phyloP scores from a whole-genome alignment of 2,329 filamentous ascomycete genomes.

The Teratosphaeriaceae sp. region DNA sequence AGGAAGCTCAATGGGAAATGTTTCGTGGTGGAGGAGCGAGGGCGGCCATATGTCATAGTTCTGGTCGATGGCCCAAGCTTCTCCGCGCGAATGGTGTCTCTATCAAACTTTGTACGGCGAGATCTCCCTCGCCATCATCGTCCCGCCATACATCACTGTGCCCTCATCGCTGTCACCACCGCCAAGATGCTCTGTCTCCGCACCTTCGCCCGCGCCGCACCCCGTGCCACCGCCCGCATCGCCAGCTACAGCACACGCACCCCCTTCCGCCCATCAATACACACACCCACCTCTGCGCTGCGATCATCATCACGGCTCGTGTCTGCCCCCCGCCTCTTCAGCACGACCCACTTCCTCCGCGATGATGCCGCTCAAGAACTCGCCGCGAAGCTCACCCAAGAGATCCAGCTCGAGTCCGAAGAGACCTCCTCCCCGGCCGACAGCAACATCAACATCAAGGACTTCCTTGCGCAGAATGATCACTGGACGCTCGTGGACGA shows the following conservation, averaged over 20 bases:
- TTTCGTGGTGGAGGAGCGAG: too few relatives aligned
- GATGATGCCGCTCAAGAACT: constrained; percentile 67
- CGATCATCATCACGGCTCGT: constrained; percentile 38
- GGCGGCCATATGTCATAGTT: background rate
- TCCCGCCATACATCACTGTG: too few relatives aligned
- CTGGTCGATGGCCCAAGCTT: background rate
- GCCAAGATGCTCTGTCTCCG: constrained; percentile 40
- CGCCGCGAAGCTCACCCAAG: constrained; percentile 74
- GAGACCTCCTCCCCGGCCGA: constrained; percentile 54
- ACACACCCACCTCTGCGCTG: constrained; percentile 14
- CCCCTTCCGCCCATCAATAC: constrained; percentile 27
- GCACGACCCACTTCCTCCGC: constrained; percentile 33
- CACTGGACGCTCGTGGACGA: constrained; percentile 70
- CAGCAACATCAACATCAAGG: constrained; percentile 58
- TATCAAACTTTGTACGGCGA: background rate
- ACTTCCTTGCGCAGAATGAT: constrained; percentile 73
- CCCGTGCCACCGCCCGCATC: constrained; percentile 37
- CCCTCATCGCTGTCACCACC: constrained; percentile 4
- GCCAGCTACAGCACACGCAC: constrained; percentile 32
- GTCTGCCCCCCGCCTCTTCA: constrained; percentile 51
- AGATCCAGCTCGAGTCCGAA: constrained; percentile 77
- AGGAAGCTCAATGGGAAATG: too few relatives aligned
- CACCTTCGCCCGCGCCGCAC: constrained; percentile 38
- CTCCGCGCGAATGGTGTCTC: background rate
- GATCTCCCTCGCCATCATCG: background rate